These are phyloP conservation scores for Ascochyta lentis DNA, from an alignment of 2,329 filamentous ascomycete species.

Conservation along the genomic window DNA sequence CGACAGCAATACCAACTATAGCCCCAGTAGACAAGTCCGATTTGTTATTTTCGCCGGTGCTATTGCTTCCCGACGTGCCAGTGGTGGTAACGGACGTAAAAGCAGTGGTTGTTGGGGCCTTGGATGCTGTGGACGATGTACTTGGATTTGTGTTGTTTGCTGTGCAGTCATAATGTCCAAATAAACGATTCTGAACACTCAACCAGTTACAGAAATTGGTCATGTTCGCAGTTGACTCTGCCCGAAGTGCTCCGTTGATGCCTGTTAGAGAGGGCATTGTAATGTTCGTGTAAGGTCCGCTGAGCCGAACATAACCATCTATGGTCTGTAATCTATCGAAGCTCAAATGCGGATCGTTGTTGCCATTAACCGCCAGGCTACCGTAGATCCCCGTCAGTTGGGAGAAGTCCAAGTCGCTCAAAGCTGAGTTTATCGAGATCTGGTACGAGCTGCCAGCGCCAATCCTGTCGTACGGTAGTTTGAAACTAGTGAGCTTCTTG, in stretches of 20 bases:
- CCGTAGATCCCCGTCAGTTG: conserved; percentile 22
- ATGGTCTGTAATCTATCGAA: conserved; percentile 27
- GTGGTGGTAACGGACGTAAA: background rate
- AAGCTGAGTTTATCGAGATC: conserved; percentile 18
- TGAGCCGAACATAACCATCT: conserved; percentile 25
- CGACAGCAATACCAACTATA: conserved; percentile 19
- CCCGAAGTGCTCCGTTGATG: conserved; percentile 24
- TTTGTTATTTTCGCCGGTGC: background rate
- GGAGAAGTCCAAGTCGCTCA: conserved; percentile 19
- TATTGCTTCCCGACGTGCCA: background rate
- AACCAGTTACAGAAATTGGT: conserved; percentile 21
- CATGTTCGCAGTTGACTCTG: conserved; percentile 25
- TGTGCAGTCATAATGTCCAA: conserved; percentile 28
- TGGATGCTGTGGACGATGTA: background rate
- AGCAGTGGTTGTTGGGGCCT: background rate
- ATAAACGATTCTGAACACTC: conserved; percentile 4
- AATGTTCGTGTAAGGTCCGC: conserved; percentile 25
- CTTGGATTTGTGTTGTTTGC: conserved; percentile 13
- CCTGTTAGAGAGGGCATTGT: conserved; percentile 26
- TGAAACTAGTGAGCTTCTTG: conserved; percentile 17
- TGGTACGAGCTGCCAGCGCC: conserved; percentile 21
- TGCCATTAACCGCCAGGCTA: conserved; percentile 21
- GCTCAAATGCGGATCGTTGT: conserved; percentile 6
- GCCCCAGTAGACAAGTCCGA: conserved; percentile 3
- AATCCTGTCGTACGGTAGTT: conserved; percentile 24